Percentiles rank a stretch among this genome's conserved stretches.
These are phyloP conservation scores for Alternaria arborescens DNA, from an alignment of 2,329 filamentous ascomycete genomes.

Conservation along the genomic window DNA sequence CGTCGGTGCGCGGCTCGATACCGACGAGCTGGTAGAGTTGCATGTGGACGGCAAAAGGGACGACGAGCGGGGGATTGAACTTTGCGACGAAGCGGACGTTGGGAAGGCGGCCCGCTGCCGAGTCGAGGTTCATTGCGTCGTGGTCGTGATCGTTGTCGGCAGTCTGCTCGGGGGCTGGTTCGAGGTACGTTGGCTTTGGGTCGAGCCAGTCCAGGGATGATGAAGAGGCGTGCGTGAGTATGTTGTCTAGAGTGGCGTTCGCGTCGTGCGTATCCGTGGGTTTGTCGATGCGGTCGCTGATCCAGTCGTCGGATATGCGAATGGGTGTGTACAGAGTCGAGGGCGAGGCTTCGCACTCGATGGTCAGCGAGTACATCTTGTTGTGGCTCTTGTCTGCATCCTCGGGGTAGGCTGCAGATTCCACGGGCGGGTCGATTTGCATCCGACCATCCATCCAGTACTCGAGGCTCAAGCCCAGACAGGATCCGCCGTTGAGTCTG, in stretches of 20 bases:
- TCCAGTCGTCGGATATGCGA: slow-evolving; percentile 77
- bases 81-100: slow-evolving; percentile 78
- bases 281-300: slow-evolving; percentile 73
- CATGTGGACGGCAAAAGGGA: slow-evolving; percentile 71
- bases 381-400: slow-evolving; percentile 54
- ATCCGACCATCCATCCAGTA: slow-evolving; percentile 75
- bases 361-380: slow-evolving; percentile 70
- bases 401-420: slow-evolving; percentile 32
- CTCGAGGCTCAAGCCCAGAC: slow-evolving; percentile 74
- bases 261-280: slow-evolving; percentile 47
- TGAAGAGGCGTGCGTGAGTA: slow-evolving; percentile 53
- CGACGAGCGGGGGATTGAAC: slow-evolving; percentile 76
- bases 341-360: slow-evolving; percentile 67
- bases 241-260: slow-evolving; percentile 47
- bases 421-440: slow-evolving; percentile 46
- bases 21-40: slow-evolving; percentile 69
- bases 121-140: slow-evolving; percentile 64
- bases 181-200: slow-evolving; percentile 68
- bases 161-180: slow-evolving; percentile 33
- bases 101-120: slow-evolving; percentile 66
- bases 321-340: slow-evolving; percentile 66
- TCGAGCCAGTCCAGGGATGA: slow-evolving; percentile 74
- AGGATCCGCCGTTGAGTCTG: slow-evolving; percentile 72
- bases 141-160: slow-evolving; percentile 53
- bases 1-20: slow-evolving; percentile 63